Evolutionary conservation across 2,329 filamentous ascomycete genomes (phyloP).

Genomic region (Rhinocladiella similis): DNA sequence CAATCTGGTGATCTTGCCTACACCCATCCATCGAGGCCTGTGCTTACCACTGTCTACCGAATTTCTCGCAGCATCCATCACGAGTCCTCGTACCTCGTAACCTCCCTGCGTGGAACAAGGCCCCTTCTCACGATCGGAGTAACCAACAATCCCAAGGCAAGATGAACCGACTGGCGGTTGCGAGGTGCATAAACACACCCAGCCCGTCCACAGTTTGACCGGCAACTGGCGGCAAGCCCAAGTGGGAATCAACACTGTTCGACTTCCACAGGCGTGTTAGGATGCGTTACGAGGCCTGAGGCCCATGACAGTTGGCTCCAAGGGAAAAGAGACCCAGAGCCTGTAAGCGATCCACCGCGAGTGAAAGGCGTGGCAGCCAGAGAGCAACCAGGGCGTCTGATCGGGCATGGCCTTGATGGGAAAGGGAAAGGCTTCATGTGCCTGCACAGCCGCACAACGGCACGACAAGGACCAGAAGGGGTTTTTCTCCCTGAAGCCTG

Average conservation of each 20-base stretch:
- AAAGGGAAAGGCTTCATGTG: background rate
- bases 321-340: background rate
- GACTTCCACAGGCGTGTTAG: background rate
- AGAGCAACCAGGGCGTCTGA: constrained; percentile 1
- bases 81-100: too few species aligned
- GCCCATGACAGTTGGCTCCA: constrained; percentile 12
- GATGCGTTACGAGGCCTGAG: constrained; percentile 5
- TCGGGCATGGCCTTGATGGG: constrained; percentile 1
- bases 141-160: too few species aligned
- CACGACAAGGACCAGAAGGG: background rate
- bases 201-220: constrained; percentile 1
- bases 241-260: background rate
- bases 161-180: background rate
- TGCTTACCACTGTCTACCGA: too few species aligned
- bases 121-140: too few species aligned
- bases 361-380: constrained; percentile 15
- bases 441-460: constrained; percentile 24
- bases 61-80: too few species aligned
- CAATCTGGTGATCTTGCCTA: background rate
- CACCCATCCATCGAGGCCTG: too few species aligned
- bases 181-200: background rate
- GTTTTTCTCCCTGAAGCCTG: constrained; percentile 16
- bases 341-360: constrained; percentile 5
- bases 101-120: too few species aligned
- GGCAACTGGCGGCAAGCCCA: constrained; percentile 10